These are phyloP conservation scores for Lactarius sp. DNA, from an alignment of 768 basidiomycete genomes.

Conservation along the genomic window DNA sequence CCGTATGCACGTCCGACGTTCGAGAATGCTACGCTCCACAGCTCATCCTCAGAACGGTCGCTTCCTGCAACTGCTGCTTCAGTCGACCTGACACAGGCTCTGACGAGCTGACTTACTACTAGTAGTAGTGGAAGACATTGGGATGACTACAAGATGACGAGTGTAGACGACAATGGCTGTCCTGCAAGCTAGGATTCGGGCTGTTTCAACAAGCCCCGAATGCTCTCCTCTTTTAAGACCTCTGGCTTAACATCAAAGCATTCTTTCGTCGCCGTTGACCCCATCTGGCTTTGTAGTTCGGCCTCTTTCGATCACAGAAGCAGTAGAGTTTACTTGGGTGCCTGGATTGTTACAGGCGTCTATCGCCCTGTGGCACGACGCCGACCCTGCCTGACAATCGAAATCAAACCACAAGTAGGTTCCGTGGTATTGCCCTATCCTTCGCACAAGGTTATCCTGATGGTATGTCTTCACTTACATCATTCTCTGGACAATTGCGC, in stretches of 20 bases:
- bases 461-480: no score
- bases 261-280: neutral
- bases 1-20: slow-evolving; percentile 4
- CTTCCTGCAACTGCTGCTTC: neutral
- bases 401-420: no score
- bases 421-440: no score
- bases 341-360: neutral
- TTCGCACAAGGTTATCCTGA: no score
- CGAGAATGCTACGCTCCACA: slow-evolving; percentile 2
- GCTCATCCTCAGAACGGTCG: neutral
- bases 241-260: neutral
- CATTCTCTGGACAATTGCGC: no score
- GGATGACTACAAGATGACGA: neutral
- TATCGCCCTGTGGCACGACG: no score
- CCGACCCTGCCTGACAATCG: no score
- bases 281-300: no score
- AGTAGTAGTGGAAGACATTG: neutral
- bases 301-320: neutral
- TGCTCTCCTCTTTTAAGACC: neutral
- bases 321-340: no score
- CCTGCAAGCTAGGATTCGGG: neutral
- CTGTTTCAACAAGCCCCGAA: neutral
- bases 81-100: neutral
- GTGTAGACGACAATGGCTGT: neutral
- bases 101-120: neutral